These are phyloP conservation scores for Arthrobotrys sphaeroides DNA, from an alignment of 2,329 filamentous ascomycete genomes.

Conservation along the genomic window DNA sequence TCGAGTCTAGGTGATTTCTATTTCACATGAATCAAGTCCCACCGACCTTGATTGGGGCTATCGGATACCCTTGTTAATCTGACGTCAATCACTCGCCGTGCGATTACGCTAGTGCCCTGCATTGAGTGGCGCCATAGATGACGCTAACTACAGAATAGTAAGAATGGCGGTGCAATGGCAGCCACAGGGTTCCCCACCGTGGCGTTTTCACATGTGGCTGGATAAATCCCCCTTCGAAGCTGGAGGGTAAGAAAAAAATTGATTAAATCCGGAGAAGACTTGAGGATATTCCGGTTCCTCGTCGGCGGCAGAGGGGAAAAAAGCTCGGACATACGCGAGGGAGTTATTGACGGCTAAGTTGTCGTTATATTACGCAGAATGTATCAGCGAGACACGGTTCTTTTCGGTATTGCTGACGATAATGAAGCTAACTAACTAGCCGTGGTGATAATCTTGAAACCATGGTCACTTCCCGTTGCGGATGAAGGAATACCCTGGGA, in stretches of 20 bases:
- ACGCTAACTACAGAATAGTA: not conserved
- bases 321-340: conserved; percentile 7
- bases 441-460: conserved; percentile 25
- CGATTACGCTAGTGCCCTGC: not conserved
- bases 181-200: not conserved
- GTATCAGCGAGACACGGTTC: not conserved
- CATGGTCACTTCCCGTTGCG: conserved; percentile 31
- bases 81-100: not conserved
- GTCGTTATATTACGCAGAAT: conserved; percentile 6
- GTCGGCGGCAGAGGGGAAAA: not conserved
- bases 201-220: conserved; percentile 5
- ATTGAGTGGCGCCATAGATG: not conserved
- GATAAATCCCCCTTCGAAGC: not conserved
- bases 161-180: not conserved
- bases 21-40: not conserved
- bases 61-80: conserved; percentile 12
- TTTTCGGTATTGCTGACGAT: not conserved
- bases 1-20: not conserved
- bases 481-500: not conserved
- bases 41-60: not conserved
- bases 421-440: not conserved
- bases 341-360: conserved; percentile 17
- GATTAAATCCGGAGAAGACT: conserved; percentile 31
- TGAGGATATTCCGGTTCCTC: conserved; percentile 28
- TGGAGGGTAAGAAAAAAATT: conserved; percentile 10